phyloP scores from a whole-genome alignment of 148 eudicot species.

The Suaeda aralocaspica region DNA sequence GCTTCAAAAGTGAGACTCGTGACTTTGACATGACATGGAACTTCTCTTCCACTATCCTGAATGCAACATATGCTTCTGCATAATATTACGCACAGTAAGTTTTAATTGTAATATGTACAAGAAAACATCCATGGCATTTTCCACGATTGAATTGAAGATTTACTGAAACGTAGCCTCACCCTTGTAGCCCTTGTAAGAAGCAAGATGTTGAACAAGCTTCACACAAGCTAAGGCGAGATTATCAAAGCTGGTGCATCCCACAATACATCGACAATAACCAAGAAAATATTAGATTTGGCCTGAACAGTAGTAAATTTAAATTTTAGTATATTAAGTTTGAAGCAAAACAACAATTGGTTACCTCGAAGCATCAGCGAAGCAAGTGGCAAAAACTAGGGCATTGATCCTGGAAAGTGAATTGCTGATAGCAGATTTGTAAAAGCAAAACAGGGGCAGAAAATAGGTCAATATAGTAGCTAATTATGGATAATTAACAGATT shows the following conservation, averaged over 20 bases:
- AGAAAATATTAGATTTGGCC: conserved; percentile 6
- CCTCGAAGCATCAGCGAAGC: conserved; percentile 84
- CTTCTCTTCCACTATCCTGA: conserved; percentile 70
- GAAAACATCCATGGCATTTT: not conserved
- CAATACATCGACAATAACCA: conserved; percentile 8
- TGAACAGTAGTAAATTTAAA: not conserved
- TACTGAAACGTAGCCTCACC: conserved; percentile 42
- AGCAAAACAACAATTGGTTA: conserved; percentile 3
- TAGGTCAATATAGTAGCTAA: conserved; percentile 3
- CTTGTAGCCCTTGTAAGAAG: conserved; percentile 78
- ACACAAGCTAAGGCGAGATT: conserved; percentile 80
- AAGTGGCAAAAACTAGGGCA: conserved; percentile 76
- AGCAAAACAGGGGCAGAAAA: not conserved
- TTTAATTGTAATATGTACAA: too few species aligned
- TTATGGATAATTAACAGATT: not conserved
- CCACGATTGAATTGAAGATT: conserved; percentile 1
- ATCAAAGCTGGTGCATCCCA: conserved; percentile 43
- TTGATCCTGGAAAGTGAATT: conserved; percentile 80
- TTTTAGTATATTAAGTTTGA: not conserved
- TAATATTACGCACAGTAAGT: not conserved
- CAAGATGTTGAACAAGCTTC: conserved; percentile 92
- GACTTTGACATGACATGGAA: conserved; percentile 76
- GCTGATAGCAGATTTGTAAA: conserved; percentile 37
- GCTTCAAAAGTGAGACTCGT: conserved; percentile 62
- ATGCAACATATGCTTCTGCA: conserved; percentile 83